phyloP scores from a whole-genome alignment of 352 stramenopile genomes.

The Phytophthora vignae region DNA sequence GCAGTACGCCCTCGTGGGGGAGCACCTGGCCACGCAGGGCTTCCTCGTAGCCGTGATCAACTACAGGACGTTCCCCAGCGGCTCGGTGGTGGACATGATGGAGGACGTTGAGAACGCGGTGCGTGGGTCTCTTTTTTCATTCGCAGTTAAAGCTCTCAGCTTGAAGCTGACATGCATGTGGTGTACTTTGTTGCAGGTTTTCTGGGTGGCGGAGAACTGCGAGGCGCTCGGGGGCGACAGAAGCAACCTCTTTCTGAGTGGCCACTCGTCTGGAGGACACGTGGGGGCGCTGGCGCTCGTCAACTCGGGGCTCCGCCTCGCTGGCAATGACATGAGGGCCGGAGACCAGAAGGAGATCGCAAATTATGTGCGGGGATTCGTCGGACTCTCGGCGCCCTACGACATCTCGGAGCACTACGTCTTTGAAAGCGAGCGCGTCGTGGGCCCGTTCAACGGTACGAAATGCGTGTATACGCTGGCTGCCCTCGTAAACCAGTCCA shows the following conservation, averaged over 20 bases:
- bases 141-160: not conserved
- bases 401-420: conserved; percentile 82
- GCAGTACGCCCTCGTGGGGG: conserved; percentile 76
- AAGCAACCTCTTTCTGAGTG: conserved; percentile 59
- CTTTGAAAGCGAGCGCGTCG: conserved; percentile 67
- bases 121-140: conserved; percentile 10
- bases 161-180: conserved; percentile 9
- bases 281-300: conserved; percentile 62
- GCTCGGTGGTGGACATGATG: conserved; percentile 88
- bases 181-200: conserved; percentile 40
- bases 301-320: conserved; percentile 57
- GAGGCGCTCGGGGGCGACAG: conserved; percentile 58
- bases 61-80: conserved; percentile 91
- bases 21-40: conserved; percentile 61
- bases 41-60: conserved; percentile 90
- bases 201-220: conserved; percentile 64
- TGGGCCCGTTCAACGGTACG: conserved; percentile 61
- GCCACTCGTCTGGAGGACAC: conserved; percentile 75
- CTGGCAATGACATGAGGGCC: conserved; percentile 29
- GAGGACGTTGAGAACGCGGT: conserved; percentile 86
- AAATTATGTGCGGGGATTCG: conserved; percentile 58
- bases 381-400: conserved; percentile 71
- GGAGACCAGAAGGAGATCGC: conserved; percentile 33
- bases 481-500: not conserved
- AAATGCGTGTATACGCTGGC: not conserved